Evolutionary conservation across 2,329 filamentous ascomycete genomes (phyloP).

Genomic region (Aspergillus quadrilineatus): DNA sequence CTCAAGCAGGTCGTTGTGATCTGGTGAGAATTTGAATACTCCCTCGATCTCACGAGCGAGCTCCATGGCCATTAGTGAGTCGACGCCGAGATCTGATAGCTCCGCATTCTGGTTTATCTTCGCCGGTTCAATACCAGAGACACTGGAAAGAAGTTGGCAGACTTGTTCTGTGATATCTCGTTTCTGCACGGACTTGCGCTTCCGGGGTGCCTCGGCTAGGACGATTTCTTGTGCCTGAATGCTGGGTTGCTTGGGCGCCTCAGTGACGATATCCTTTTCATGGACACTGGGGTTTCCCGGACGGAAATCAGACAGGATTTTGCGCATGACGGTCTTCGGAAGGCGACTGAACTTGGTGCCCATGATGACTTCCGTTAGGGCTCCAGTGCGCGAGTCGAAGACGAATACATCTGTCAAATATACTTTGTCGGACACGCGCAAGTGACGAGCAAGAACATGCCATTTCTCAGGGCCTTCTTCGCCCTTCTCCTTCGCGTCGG

Average conservation of each 20-base stretch:
- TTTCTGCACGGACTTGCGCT: background rate
- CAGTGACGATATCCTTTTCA: background rate
- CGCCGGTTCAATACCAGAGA: constrained; percentile 37
- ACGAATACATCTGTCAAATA: constrained; percentile 33
- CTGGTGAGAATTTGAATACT: constrained; percentile 3
- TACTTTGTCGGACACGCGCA: constrained; percentile 14
- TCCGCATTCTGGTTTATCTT: constrained; percentile 39
- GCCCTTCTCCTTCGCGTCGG: background rate
- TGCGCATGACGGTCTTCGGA: constrained; percentile 21
- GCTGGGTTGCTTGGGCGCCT: background rate
- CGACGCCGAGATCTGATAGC: constrained; percentile 36
- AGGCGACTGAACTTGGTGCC: constrained; percentile 30
- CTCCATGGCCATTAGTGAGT: constrained; percentile 17
- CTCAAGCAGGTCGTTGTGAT: constrained; percentile 1
- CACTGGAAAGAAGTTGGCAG: constrained; percentile 9
- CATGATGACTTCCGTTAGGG: constrained; percentile 28
- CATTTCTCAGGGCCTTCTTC: constrained; percentile 16
- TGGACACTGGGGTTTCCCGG: background rate
- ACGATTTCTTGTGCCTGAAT: background rate
- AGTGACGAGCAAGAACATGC: constrained; percentile 27
- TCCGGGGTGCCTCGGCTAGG: background rate
- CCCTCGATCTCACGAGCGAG: constrained; percentile 10
- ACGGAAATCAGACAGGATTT: constrained; percentile 11
- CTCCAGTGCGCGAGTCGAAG: constrained; percentile 28
- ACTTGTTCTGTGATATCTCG: background rate